Base-by-base conservation (phyloP, 495 filamentous ascomycete genomes). In the Podospora comata region DNA sequence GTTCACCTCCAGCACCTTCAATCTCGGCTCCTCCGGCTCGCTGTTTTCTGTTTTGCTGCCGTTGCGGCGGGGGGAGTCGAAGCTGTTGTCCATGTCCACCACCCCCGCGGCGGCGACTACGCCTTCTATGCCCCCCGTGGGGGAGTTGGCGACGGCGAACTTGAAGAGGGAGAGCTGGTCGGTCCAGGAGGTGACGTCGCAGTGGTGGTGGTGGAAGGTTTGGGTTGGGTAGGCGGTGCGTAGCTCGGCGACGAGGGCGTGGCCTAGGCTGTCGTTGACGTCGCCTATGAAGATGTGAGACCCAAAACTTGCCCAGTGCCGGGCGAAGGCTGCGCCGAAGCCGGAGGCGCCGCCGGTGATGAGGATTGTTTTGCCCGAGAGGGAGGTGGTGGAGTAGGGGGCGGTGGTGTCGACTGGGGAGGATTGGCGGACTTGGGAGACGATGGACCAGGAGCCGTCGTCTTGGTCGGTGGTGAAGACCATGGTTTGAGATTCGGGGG, bases 31-130 rank as follows among this genome's bases (percentile, higher is more conserved):
- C 73, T 67, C 81, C 80, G 32, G 81, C 65, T n/a, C 30, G 13
- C 1, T 23, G 23, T 23, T 23, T 23, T 62, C 60, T 0, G 82
- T 81, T 27, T 70, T 32, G 64, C 83, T 79, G 27, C 86, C 77
- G 23, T 67, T 60, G 30, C 77, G 77, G 11, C 76, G 68, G 0
- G 71, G 69, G 4, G 57, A 15, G 27, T 32, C 58, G 3, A 67
- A 56, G 0, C 64, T 61, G 23, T 63, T 53, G 32, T 61, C 53
- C 16, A 65, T 53, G 32, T 85, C 81, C 74, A 85, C 82, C 62
- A 91, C 85, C 32, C 89, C 90, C 4, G 90, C 90, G 72, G 89
- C 91, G 60, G 88, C 87, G 64, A 91, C 84, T 0, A 92, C 86
- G 30, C 82, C 81, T 74, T 91, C 85, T 66, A 92, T 80, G 1